Conservation (phyloP, 1,284 basidiomycete genomes). For the Cutaneotrichosporon sp. region DNA sequence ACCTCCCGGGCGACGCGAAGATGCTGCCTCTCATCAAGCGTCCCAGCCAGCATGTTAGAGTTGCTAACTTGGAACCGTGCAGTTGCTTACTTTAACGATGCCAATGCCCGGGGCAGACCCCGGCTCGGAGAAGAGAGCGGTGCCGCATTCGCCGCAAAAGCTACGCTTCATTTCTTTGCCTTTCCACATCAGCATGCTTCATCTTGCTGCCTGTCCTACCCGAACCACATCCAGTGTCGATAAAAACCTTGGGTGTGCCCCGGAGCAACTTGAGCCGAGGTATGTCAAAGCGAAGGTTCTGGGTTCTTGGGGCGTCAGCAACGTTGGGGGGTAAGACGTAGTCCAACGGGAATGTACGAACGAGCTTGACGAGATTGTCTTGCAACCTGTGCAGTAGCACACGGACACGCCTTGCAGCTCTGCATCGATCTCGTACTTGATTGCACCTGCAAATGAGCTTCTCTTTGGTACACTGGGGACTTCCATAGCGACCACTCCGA, state of each 20-base stretch:
- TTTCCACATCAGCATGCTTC: neutral
- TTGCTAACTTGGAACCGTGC: neutral
- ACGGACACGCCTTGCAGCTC: slow-evolving; percentile 6
- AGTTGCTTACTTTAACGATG: slow-evolving; percentile 8
- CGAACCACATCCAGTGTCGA: slow-evolving; percentile 3
- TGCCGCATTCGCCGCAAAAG: slow-evolving; percentile 17
- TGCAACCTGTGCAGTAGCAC: slow-evolving; percentile 11
- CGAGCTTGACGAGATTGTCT: slow-evolving; percentile 4
- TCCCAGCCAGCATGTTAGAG: too few species aligned
- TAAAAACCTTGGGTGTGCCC: slow-evolving; percentile 12
- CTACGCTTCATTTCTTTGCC: slow-evolving; percentile 13
- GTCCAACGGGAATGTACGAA: neutral
- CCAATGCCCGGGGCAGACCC: neutral
- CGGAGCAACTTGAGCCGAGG: slow-evolving; percentile 8
- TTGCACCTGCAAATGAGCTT: slow-evolving; percentile 3
- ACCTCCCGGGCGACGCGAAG: too few species aligned
- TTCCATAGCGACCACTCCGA: too few species aligned
- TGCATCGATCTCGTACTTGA: slow-evolving; percentile 9
- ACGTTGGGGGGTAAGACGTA: neutral
- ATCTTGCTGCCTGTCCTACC: neutral
- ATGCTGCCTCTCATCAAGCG: too few species aligned
- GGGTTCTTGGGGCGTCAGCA: slow-evolving; percentile 10
- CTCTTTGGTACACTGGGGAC: too few species aligned
- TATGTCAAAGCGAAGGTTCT: slow-evolving; percentile 6
- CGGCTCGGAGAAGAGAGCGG: slow-evolving; percentile 14